Conservation (phyloP, 805 yeast species). For the Yamadazyma insecticola region DNA sequence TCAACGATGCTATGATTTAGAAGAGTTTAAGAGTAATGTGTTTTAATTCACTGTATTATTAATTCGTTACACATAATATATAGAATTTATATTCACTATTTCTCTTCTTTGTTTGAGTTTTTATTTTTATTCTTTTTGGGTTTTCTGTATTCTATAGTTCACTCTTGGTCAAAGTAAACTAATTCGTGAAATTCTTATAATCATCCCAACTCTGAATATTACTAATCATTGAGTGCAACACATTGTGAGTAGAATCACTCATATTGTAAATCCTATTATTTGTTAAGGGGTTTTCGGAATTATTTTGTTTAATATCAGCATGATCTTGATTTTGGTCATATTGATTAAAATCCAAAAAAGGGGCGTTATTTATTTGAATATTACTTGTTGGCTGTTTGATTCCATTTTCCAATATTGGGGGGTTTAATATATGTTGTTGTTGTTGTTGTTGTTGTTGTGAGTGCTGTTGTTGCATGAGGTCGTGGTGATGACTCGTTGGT, state of each 20-base stretch:
- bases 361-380: no score
- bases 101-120: no score
- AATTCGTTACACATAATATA: no score
- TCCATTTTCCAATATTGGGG: conserved; percentile 13
- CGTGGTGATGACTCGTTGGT: conserved; percentile 4
- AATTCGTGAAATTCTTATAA: conserved; percentile 3
- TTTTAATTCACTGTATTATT: neutral
- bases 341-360: conserved; percentile 8
- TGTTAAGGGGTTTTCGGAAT: conserved; percentile 10
- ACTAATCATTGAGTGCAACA: conserved; percentile 16
- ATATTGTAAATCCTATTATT: conserved; percentile 11
- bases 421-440: conserved; percentile 3
- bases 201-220: conserved; percentile 25
- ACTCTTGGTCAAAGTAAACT: no score
- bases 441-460: neutral
- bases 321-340: neutral
- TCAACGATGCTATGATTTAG: conserved; percentile 15
- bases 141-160: no score
- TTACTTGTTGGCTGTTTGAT: neutral
- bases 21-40: neutral
- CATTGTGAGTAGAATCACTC: conserved; percentile 10
- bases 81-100: no score
- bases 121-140: no score
- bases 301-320: neutral
- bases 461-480: neutral